Conservation (phyloP, 2,329 filamentous ascomycete species). For the Ophiosphaerella korrae region DNA sequence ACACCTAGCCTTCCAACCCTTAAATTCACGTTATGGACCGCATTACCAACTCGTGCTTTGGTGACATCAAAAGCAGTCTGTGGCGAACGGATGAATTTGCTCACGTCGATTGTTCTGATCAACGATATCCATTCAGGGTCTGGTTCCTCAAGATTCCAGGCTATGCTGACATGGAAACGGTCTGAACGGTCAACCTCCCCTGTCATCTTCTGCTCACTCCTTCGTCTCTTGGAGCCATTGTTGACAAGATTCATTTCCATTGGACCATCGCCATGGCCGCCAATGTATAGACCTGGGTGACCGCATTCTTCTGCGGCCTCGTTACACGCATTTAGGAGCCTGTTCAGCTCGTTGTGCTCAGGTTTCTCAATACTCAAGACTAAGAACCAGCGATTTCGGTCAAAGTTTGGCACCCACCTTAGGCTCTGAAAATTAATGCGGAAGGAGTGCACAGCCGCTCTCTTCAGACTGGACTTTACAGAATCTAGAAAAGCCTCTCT, state of each 20-base stretch:
- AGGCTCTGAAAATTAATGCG: constrained; percentile 53
- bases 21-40: constrained; percentile 40
- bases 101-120: constrained; percentile 28
- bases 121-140: constrained; percentile 29
- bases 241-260: constrained; percentile 23
- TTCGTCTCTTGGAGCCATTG: constrained; percentile 18
- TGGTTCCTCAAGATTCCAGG: constrained; percentile 65
- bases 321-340: constrained; percentile 72
- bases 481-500: constrained; percentile 69
- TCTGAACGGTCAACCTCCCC: constrained; percentile 51
- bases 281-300: constrained; percentile 73
- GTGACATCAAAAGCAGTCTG: constrained; percentile 46
- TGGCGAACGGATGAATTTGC: constrained; percentile 24
- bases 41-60: constrained; percentile 56
- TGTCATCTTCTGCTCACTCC: constrained; percentile 9
- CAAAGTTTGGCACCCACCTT: constrained; percentile 70
- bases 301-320: constrained; percentile 61
- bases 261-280: constrained; percentile 36
- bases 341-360: constrained; percentile 44
- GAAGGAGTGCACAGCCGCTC: constrained; percentile 59
- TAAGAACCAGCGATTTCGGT: constrained; percentile 78
- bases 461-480: constrained; percentile 53
- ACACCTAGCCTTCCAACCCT: constrained; percentile 18
- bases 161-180: constrained; percentile 87
- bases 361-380: constrained; percentile 66